Base-by-base conservation (phyloP, 306 rosid genomes). In the Cajanus cajan region DNA sequence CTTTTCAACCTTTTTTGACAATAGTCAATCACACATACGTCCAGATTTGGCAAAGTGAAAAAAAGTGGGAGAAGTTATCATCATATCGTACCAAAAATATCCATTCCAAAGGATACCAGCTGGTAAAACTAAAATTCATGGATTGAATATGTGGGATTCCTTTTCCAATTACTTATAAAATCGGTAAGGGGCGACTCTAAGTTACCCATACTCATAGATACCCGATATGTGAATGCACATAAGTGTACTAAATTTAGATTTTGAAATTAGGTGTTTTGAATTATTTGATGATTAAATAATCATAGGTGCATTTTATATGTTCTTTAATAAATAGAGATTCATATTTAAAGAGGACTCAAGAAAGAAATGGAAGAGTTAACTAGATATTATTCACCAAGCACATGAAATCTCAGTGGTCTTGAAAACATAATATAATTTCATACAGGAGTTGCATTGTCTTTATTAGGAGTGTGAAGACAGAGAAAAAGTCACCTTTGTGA, bases 401-500 rank as follows among this genome's bases (percentile, higher is more conserved):
- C 41, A 8, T 41, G 50, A 71, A 65, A 65, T 22, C 48, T 8
- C 0, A 15, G 41, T 12, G 45, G 37, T 44, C 44, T 11, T 39
- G 24, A 61, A 66, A 15, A 33, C 62, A 67, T 15, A 34, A 31
- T 31, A 45, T 22, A 21, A 69, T 54, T 13, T 16, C 14, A 25
- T 12, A 6, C 13, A 68, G 63, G 21, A 58, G 58, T 70, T 33
- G 8, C 48, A 39, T 31, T 33, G 48, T 74, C 73, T 70, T 68
- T 28, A 36, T 33, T 63, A 33, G 12, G 65, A 68, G 71, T 52
- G 34, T 1, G 43, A 33, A 28, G 58, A 41, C 12, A 8, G 34
- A 7, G 63, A 76, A 24, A 62, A 19, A 62, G n/a, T 87, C 84
- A 90, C 97, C 54, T 83, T 75, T 62, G 78, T 76, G 74, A 33